Evolutionary conservation across 495 filamentous ascomycete genomes (phyloP), one percentile per base, ranked within the genome.

Genomic region (Penicillium tannophilum): DNA sequence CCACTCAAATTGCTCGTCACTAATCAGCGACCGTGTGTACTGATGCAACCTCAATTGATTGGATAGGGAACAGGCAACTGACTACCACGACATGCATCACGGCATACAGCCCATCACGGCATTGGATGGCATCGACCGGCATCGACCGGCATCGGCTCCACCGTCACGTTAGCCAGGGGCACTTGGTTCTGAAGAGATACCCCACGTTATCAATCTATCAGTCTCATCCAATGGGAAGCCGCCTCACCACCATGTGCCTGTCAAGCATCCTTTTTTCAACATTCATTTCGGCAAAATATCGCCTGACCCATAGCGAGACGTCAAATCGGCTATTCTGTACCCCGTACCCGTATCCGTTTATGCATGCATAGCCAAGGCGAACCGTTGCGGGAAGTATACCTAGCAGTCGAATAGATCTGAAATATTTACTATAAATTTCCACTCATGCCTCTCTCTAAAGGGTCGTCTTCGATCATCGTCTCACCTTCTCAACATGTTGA

Each of bases 171-270:
- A 14, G 39, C 39, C 17, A 41, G 4, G 16, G 16, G 14, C 6
- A 12, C 14, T 41, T 36, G 33, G 39, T 53, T 53, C 33, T 53
- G 50, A 36, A 6, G 39, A 41, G 14, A 41, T 41, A n/a, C 16
- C 39, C 39, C 39, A 41, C 39, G 16, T 17, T 41, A 41, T 41
- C 39, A 41, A n/a, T 16, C 39, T 41, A 28, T 28, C 2, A 41
- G 39, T 14, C 6, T 41, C 14, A 17, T 16, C 39, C 39, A 41
- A 41, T 41, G 16, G n/a, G 39, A 41, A 17, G 16, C 14, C 11
- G 7, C 39, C n/a, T 41, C 39, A 41, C 39, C 12, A 6, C 39
- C 39, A 41, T 41, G 39, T 41, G 39, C 39, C 12, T 41, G 39
- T 14, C 14, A 17, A 17, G 39, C 14, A 17, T 41, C 11, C 39